Percentiles rank a stretch among this genome's conserved stretches.
These are phyloP conservation scores for Phialocephala subalpina DNA, from an alignment of 2,329 filamentous ascomycete genomes.

Conservation along the genomic window DNA sequence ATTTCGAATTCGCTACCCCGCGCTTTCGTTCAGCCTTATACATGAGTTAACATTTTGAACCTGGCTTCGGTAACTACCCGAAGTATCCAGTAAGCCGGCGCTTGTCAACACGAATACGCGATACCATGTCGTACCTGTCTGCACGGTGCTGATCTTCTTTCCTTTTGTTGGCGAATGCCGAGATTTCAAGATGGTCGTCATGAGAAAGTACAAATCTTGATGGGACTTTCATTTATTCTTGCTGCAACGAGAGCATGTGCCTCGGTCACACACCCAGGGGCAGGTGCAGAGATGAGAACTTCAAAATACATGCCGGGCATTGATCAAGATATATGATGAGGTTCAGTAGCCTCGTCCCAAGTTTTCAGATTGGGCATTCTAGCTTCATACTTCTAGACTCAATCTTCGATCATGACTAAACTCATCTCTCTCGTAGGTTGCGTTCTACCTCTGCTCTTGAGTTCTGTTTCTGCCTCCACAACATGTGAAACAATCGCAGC, in stretches of 20 bases:
- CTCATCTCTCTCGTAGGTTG: too few relatives aligned
- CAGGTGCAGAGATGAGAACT: neutral
- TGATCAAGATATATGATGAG: neutral
- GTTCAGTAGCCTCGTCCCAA: neutral
- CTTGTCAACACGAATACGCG: neutral
- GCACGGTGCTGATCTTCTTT: neutral
- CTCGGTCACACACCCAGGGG: too few relatives aligned
- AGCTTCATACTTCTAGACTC: neutral
- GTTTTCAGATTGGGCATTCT: neutral
- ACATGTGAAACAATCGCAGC: neutral
- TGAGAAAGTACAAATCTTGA: neutral
- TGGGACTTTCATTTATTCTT: too few relatives aligned
- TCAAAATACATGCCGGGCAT: neutral
- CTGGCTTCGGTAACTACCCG: neutral
- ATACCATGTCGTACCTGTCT: neutral
- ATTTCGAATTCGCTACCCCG: neutral
- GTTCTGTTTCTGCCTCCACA: neutral
- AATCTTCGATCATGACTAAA: neutral
- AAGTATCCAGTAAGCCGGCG: neutral
- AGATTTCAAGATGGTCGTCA: neutral
- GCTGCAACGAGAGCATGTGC: too few relatives aligned
- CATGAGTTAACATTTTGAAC: neutral
- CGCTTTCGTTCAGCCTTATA: neutral
- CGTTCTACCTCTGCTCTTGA: neutral
- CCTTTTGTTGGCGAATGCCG: neutral